Conservation (phyloP, 371 early-diverging fungal genomes). For the Actinomucor elegans region DNA sequence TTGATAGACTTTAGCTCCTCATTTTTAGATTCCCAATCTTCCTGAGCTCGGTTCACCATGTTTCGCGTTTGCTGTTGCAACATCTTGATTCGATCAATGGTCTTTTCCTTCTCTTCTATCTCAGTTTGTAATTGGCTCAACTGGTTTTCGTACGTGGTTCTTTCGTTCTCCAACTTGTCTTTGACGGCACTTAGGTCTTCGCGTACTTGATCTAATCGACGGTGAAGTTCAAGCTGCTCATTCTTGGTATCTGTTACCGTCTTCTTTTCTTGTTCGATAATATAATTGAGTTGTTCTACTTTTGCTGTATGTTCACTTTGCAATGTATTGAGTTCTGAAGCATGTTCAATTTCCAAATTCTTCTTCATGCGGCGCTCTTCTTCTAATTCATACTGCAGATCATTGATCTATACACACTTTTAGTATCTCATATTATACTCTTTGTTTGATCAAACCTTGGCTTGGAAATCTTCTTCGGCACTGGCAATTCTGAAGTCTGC, state of each 20-base stretch:
- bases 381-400: slow-evolving; percentile 21
- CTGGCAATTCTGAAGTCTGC: slow-evolving; percentile 46
- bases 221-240: not conserved
- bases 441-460: slow-evolving; percentile 21
- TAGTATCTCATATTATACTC: too few species aligned
- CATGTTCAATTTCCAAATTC: slow-evolving; percentile 15
- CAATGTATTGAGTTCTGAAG: slow-evolving; percentile 11
- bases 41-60: slow-evolving; percentile 54
- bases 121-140: slow-evolving; percentile 20
- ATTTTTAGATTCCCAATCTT: slow-evolving; percentile 49
- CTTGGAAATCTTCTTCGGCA: slow-evolving; percentile 42
- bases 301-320: not conserved
- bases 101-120: slow-evolving; percentile 35
- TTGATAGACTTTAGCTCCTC: slow-evolving; percentile 29
- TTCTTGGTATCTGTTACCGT: not conserved
- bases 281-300: not conserved
- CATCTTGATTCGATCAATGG: slow-evolving; percentile 43
- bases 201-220: slow-evolving; percentile 17
- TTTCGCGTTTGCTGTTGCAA: slow-evolving; percentile 47
- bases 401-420: slow-evolving; percentile 12
- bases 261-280: slow-evolving; percentile 8
- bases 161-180: slow-evolving; percentile 11
- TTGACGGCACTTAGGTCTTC: slow-evolving; percentile 28
- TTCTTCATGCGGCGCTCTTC: slow-evolving; percentile 17
- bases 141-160: slow-evolving; percentile 14